Evolutionary conservation across 768 basidiomycete genomes (phyloP), one percentile per base, ranked within the genome.

Genomic region (Auriscalpium orientale): DNA sequence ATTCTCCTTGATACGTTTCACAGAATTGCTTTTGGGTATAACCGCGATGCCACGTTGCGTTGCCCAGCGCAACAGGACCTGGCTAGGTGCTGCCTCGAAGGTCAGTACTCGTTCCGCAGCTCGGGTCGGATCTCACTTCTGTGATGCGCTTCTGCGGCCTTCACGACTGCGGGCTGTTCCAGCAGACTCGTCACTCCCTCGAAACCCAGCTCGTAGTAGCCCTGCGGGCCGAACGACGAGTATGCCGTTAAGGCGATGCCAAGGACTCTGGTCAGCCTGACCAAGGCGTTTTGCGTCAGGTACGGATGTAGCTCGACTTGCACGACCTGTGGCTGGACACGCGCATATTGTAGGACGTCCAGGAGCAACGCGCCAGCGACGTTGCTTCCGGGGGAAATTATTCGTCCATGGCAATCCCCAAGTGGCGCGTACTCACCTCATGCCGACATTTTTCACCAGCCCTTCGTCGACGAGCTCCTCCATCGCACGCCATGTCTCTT

Each of bases 401-500:
- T 18, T 60, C 51, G 20, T 40, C 13, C 40, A 10, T 49, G 46
- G 9, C 18, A 55, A 43, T 12, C 9, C 21, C 6, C 13, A n/a
- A 15, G 12, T 13, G 35, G 35, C 21, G 22, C 18, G n/a, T 15
- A 21, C 68, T 43, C 62, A 82, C 85, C 84, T 85, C 61, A 91
- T 65, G 55, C 90, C 93, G 61, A 95, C 90, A 66, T 91, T 87
- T 75, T 81, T 89, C 10, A 75, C 81, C 43, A 85, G 67, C 8
- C 85, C 84, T 45, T 78, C 76, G 60, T 89, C 85, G 48, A 85
- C 84, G 20, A 94, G 79, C 58, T 77, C 75, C 70, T 95, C 93
- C 83, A 95, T 80, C 15, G 80, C 89, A 44, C 70, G 66, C 90
- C 91, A 95, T 16, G 93, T 95, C 73, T 90, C 86, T 62, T 84